A percentile compares a stretch with the other conserved stretches of the same genome.
These are phyloP conservation scores for Physcomitrellopsis africana DNA, from an alignment of 225 moss, liverwort and hornwort species.

Conservation along the genomic window DNA sequence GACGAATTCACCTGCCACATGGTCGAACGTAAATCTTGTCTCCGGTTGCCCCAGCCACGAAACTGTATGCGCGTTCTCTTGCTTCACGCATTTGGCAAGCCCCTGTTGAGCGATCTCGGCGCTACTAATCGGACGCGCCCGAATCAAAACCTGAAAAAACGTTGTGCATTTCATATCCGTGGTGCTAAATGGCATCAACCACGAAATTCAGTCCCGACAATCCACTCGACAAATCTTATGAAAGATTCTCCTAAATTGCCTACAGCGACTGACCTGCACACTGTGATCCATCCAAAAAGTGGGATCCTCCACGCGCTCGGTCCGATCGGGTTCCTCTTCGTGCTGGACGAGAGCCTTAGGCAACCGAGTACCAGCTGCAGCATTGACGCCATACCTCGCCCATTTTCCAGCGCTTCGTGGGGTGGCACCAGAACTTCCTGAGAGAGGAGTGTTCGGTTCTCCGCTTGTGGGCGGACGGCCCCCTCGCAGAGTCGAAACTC, in stretches of 20 bases:
- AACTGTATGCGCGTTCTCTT: conserved; percentile 84
- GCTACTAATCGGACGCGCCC: conserved; percentile 74
- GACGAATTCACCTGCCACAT: conserved; percentile 86
- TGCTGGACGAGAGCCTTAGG: neutral
- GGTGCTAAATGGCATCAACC: neutral
- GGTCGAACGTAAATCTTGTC: conserved; percentile 92
- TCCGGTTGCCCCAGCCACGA: conserved; percentile 93
- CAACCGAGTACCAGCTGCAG: conserved; percentile 14
- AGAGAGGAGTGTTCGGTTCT: conserved; percentile 33
- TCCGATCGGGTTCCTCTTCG: conserved; percentile 6
- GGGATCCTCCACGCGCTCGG: conserved; percentile 77
- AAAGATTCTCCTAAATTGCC: neutral
- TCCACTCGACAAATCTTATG: neutral
- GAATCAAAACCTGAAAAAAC: conserved; percentile 71
- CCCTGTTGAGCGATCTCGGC: conserved; percentile 69
- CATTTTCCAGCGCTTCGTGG: conserved; percentile 54
- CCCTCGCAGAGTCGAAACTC: conserved; percentile 37
- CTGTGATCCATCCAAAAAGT: conserved; percentile 87
- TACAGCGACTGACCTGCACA: conserved; percentile 61
- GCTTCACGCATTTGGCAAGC: conserved; percentile 66
- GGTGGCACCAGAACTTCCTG: conserved; percentile 5
- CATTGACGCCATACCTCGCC: conserved; percentile 33
- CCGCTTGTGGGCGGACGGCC: conserved; percentile 43
- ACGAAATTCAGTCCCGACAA: neutral
- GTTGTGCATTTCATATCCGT: neutral